Conservation (phyloP, 441 rosid species). For the Croton laevigatus region DNA sequence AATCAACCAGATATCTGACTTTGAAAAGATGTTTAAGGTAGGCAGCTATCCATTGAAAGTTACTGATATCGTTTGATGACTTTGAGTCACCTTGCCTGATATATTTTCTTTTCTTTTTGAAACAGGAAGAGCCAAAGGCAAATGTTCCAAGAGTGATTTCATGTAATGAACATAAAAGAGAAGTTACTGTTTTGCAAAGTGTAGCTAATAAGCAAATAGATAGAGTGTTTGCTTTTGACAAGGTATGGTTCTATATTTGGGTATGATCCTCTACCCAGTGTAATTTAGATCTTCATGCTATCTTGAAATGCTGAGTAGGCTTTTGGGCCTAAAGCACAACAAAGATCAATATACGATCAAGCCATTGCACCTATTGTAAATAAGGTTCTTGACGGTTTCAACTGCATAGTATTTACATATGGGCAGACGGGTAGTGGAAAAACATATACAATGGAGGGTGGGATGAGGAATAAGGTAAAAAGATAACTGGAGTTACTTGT, state of each 20-base stretch:
- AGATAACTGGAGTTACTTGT: background rate
- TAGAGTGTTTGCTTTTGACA: conserved; percentile 79
- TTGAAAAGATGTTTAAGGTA: conserved; percentile 66
- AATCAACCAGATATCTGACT: conserved; percentile 44
- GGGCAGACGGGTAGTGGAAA: conserved; percentile 93
- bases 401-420: conserved; percentile 90
- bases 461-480: conserved; percentile 81
- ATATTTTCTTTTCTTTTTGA: conserved; percentile 17
- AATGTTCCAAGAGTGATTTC: conserved; percentile 55
- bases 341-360: conserved; percentile 87
- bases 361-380: conserved; percentile 76
- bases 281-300: background rate
- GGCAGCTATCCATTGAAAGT: background rate
- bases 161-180: conserved; percentile 68
- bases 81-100: conserved; percentile 9
- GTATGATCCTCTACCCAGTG: background rate
- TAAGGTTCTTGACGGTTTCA: conserved; percentile 91
- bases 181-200: conserved; percentile 69
- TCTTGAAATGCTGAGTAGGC: conserved; percentile 40
- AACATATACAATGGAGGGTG: conserved; percentile 96
- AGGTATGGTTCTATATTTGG: conserved; percentile 35
- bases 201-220: conserved; percentile 79
- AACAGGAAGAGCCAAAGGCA: conserved; percentile 92
- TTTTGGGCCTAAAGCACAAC: conserved; percentile 91
- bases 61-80: background rate